Evolutionary conservation across 257 asterid genomes (phyloP), one percentile per base, ranked within the genome.

Genomic region (Parsonsia alboflavescens): DNA sequence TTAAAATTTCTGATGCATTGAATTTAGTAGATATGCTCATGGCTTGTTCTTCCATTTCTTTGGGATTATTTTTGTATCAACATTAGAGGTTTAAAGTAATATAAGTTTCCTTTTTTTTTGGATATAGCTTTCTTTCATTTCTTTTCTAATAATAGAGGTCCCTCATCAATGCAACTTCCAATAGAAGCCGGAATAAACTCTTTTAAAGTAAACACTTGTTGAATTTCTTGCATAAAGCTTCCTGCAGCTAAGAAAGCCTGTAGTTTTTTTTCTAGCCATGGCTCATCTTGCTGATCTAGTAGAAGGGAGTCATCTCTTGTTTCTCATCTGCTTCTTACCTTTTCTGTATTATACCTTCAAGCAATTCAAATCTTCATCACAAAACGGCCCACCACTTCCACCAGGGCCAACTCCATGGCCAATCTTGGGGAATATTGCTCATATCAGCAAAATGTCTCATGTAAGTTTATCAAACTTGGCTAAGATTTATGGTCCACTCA

Each of bases 351-450:
- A 81, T 33, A 16, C 50, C 28, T 63, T 76, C 68, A 78, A 78
- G 39, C 33, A 52, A 22, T 58, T 74, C 73, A 77, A 62, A 17
- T 69, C 65, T 74, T 70, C 63, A 26, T 64, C 80, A 72, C 70
- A 6, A 64, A 62, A 71, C 7, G 15, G 13, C 16, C 71, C 80
- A 5, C 79, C 66, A 12, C 83, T 86, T 64, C 91, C 93, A 42
- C 89, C 90, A 30, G 90, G 90, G 39, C 94, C 94, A 75, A 73
- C 75, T 54, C 81, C 88, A 76, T 85, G 89, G 89, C 90, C 91
- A 9, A 16, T 87, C 74, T 2, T 87, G 11, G 83, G 86, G 72
- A 84, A 81, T 53, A 69, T 89, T 46, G 68, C 46, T 65, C 81
- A 75, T 50, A 49, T 81, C 70, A 74, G 71, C 26, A 68, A 76